Evolutionary conservation across 163 green algal species (phyloP), one percentile per base, ranked within the genome.

Genomic region (Prototheca wickerhamii): DNA sequence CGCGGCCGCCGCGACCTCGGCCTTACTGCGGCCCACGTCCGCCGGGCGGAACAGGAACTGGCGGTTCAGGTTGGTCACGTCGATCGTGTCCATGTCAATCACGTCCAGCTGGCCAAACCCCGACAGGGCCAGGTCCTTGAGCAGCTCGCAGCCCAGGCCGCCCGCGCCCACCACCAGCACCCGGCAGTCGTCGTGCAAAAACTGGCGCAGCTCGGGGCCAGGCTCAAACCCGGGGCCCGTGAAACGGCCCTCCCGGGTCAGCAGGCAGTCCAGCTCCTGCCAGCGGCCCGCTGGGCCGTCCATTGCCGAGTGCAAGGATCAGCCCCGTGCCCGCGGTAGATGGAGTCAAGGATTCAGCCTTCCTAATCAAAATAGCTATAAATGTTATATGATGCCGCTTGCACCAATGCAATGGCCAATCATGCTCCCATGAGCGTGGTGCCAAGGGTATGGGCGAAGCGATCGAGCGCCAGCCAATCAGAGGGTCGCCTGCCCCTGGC

Each of bases 61-160:
- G 3, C 94, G 76, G 76, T 99, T 99, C 35, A 99, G 79, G 66
- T 99, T 99, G 28, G 85, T 95, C 2, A 98, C 87, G 72, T 99
- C 94, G 30, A 99, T 98, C 2, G 91, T 99, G 84, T 99, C 94
- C 91, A 99, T 98, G 77, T 99, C 94, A 44, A 99, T 98, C 1
- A 99, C 92, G 68, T 98, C 87, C 21, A 99, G 95, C 75, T 96
- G 85, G 37, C 87, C 85, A 79, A 99, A 97, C 10, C 93, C 93
- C 3, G 78, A 86, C 18, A 98, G 80, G 10, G 90, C 91, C 28
- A 95, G 67, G 65, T 97, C 91, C 70, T 98, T 98, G 5, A 97
- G 76, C 57, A 96, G 86, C 76, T 98, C 93, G 68, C 93, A 98
- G n/a, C 93, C 93, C 30, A 98, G 85, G 7, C 94, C 94, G 37